Percentiles rank a stretch among this genome's conserved stretches.
Evolutionary conservation across 139 green algal genomes (phyloP).

Genomic region (Closterium sp.): DNA sequence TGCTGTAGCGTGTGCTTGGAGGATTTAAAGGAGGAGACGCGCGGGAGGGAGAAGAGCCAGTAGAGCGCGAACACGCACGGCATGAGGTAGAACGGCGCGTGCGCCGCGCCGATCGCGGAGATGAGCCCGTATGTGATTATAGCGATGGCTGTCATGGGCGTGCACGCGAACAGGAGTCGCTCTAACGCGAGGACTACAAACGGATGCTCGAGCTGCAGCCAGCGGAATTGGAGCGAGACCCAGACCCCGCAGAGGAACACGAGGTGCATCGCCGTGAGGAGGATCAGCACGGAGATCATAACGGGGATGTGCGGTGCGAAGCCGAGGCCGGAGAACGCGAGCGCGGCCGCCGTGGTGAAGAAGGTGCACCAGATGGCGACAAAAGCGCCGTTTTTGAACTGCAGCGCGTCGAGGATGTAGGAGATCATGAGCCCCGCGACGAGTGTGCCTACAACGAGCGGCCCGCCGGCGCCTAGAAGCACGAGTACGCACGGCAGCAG

Average conservation of each 20-base stretch:
- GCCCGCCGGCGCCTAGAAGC: conserved; percentile 68
- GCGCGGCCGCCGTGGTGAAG: conserved; percentile 58
- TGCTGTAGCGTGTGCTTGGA: background rate
- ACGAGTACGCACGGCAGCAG: conserved; percentile 77
- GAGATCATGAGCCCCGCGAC: conserved; percentile 69
- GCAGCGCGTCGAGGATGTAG: conserved; percentile 87
- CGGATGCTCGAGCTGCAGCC: conserved; percentile 82
- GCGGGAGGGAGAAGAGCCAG: conserved; percentile 69
- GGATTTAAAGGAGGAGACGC: conserved; percentile 73
- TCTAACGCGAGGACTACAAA: conserved; percentile 80
- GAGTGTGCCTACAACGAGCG: conserved; percentile 61
- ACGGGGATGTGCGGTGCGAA: conserved; percentile 14
- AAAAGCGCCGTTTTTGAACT: conserved; percentile 78
- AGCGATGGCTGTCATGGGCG: conserved; percentile 65
- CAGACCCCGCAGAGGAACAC: conserved; percentile 68
- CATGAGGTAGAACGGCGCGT: conserved; percentile 81
- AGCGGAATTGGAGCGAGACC: conserved; percentile 88
- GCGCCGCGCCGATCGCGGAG: conserved; percentile 40
- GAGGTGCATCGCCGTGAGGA: conserved; percentile 17
- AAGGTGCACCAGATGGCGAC: conserved; percentile 76
- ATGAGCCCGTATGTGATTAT: conserved; percentile 55
- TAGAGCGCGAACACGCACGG: conserved; percentile 68
- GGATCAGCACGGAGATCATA: conserved; percentile 33
- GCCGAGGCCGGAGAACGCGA: conserved; percentile 51
- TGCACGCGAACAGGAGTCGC: conserved; percentile 72